phyloP scores from a whole-genome alignment of 495 filamentous ascomycete genomes.

The Cladorrhinum samala region DNA sequence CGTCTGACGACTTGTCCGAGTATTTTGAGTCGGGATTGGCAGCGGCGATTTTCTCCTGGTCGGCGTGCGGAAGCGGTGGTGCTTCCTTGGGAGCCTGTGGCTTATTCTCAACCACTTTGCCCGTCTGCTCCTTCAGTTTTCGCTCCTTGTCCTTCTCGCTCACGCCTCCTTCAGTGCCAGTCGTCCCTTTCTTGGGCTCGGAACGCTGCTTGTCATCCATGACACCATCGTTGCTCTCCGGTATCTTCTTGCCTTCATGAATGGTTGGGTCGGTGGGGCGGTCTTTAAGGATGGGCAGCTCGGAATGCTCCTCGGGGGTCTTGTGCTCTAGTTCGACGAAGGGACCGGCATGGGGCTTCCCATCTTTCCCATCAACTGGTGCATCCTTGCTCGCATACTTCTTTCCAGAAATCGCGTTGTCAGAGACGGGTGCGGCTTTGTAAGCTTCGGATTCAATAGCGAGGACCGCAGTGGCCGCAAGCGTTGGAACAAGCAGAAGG shows the following conservation, averaged over 20 bases:
- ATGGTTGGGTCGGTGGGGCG: conserved; percentile 40
- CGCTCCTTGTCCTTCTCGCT: conserved; percentile 73
- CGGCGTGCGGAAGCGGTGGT: conserved; percentile 72
- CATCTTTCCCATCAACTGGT: conserved; percentile 92
- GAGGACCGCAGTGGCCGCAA: conserved; percentile 31
- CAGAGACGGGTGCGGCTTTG: conserved; percentile 3
- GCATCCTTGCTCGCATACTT: conserved; percentile 72
- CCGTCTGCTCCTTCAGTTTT: conserved; percentile 53
- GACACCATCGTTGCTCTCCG: conserved; percentile 74
- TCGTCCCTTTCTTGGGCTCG: conserved; percentile 74
- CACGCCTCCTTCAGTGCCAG: conserved; percentile 80
- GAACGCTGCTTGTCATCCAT: conserved; percentile 78
- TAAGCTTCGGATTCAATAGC: conserved; percentile 14
- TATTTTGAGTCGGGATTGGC: conserved; percentile 32
- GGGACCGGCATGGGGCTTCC: conserved; percentile 87
- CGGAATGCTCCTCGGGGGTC: conserved; percentile 32
- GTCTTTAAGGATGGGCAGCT: conserved; percentile 42
- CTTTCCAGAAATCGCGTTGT: conserved; percentile 22
- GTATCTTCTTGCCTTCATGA: conserved; percentile 63
- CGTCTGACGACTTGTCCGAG: conserved; percentile 31
- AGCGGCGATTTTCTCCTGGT: conserved; percentile 53
- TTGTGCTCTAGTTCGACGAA: conserved; percentile 62
- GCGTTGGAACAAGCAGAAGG: conserved; percentile 41
- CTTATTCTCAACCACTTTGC: conserved; percentile 60
- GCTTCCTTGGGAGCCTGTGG: conserved; percentile 80